Evolutionary conservation across 441 rosid species (phyloP).

Genomic region (Arabidopsis hybrid): DNA sequence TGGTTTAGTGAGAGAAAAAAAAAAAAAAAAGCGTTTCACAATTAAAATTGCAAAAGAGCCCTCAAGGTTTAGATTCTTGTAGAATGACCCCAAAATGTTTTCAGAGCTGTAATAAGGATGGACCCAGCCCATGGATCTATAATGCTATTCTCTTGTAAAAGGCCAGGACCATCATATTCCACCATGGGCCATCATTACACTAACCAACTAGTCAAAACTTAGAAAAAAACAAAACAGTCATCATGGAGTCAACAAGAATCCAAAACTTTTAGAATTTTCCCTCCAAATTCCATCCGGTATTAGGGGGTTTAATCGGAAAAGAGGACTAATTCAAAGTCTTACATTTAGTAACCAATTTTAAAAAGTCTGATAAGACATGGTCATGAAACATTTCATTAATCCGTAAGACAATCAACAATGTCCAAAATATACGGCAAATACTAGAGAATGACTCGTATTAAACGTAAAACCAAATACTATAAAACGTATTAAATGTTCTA

Average conservation of each 20-base stretch:
- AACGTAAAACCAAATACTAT: neutral
- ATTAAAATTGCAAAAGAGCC: neutral
- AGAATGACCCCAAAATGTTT: neutral
- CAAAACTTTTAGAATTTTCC: conserved; percentile 16
- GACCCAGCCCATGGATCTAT: conserved; percentile 32
- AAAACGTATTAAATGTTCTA: neutral
- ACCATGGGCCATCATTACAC: neutral
- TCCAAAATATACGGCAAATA: neutral
- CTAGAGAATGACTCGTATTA: neutral
- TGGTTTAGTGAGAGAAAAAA: neutral
- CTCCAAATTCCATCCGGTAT: conserved; percentile 23
- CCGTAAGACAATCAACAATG: conserved; percentile 1
- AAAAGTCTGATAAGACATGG: neutral
- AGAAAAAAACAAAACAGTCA: neutral
- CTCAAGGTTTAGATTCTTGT: neutral
- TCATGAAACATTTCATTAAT: neutral
- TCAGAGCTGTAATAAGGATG: neutral
- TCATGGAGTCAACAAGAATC: conserved; percentile 1
- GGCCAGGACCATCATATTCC: conserved; percentile 5
- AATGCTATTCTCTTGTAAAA: conserved; percentile 1
- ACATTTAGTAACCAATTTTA: neutral
- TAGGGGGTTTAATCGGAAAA: conserved; percentile 11
- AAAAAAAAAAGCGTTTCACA: neutral
- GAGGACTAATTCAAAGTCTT: conserved; percentile 22
- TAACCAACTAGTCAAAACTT: conserved; percentile 16